These are phyloP conservation scores for Phytophthora pistaciae DNA, from an alignment of 352 stramenopile species.

Conservation along the genomic window DNA sequence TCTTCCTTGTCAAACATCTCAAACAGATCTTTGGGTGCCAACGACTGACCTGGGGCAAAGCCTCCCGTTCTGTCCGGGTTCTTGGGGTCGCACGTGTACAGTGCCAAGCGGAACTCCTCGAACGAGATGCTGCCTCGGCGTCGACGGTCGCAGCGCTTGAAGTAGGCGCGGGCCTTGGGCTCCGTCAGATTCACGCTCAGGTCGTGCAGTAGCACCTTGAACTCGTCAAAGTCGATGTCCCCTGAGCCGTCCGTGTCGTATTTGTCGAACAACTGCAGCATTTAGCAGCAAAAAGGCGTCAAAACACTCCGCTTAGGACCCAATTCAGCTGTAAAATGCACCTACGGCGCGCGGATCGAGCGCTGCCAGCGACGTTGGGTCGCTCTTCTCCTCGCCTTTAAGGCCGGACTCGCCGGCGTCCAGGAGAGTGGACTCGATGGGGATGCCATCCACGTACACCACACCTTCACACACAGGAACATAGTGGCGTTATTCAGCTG, in stretches of 20 bases:
- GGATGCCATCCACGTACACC: slow-evolving; percentile 79
- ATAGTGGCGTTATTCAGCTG: slow-evolving; percentile 1
- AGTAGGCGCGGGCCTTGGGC: slow-evolving; percentile 80
- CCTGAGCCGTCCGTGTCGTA: slow-evolving; percentile 82
- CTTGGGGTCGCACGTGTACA: slow-evolving; percentile 86
- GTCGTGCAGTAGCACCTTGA: slow-evolving; percentile 74
- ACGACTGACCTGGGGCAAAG: slow-evolving; percentile 73
- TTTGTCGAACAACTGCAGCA: slow-evolving; percentile 79
- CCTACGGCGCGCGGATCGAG: slow-evolving; percentile 61
- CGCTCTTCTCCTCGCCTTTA: slow-evolving; percentile 47
- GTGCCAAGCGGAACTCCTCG: slow-evolving; percentile 79
- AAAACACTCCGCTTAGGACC: neutral
- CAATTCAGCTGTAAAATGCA: neutral
- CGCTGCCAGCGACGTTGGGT: slow-evolving; percentile 50
- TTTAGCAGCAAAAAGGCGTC: neutral
- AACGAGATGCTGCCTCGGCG: slow-evolving; percentile 76
- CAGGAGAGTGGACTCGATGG: slow-evolving; percentile 69
- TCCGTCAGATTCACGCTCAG: slow-evolving; percentile 68
- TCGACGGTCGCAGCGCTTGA: slow-evolving; percentile 78
- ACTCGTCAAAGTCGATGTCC: slow-evolving; percentile 84
- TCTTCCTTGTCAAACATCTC: slow-evolving; percentile 85
- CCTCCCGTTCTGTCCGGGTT: slow-evolving; percentile 73
- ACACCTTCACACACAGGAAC: slow-evolving; percentile 47
- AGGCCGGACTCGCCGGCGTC: slow-evolving; percentile 55
- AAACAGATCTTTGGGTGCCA: slow-evolving; percentile 83